Percentiles rank a stretch among this genome's conserved stretches.
These are phyloP conservation scores for Saccharomyces uvarum DNA, from an alignment of 1,139 yeast species.

Conservation along the genomic window DNA sequence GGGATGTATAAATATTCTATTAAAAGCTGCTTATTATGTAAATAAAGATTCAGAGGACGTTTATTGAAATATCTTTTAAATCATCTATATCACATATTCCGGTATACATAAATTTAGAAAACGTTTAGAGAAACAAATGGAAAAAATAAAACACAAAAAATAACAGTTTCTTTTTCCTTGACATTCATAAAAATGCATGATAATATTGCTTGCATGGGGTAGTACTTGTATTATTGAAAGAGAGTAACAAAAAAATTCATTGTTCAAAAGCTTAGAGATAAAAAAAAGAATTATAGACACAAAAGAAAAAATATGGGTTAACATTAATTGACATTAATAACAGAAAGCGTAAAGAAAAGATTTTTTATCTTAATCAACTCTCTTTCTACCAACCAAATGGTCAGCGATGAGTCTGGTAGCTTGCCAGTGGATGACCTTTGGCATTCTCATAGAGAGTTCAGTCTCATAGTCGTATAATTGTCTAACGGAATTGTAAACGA, in stretches of 20 bases:
- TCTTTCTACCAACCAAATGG: conserved; percentile 71
- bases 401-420: conserved; percentile 70
- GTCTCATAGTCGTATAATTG: conserved; percentile 82
- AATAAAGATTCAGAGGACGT: conserved; percentile 2
- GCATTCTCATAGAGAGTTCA: conserved; percentile 71
- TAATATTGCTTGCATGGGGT: not conserved
- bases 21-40: not conserved
- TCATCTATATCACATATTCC: conserved; percentile 10
- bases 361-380: conserved; percentile 17
- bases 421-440: conserved; percentile 81
- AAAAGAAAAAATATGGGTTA: conserved; percentile 1
- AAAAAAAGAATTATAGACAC: conserved; percentile 1
- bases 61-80: conserved; percentile 4
- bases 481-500: conserved; percentile 65
- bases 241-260: not conserved
- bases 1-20: not conserved
- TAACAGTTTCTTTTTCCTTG: not conserved
- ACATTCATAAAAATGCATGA: conserved; percentile 1
- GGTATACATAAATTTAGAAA: not conserved
- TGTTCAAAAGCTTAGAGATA: conserved; percentile 3
- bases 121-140: not conserved
- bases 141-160: not conserved
- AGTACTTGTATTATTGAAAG: not conserved
- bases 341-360: not conserved
- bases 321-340: conserved; percentile 1